Base-by-base conservation (phyloP, 306 rosid genomes). In the Quercus glauca region DNA sequence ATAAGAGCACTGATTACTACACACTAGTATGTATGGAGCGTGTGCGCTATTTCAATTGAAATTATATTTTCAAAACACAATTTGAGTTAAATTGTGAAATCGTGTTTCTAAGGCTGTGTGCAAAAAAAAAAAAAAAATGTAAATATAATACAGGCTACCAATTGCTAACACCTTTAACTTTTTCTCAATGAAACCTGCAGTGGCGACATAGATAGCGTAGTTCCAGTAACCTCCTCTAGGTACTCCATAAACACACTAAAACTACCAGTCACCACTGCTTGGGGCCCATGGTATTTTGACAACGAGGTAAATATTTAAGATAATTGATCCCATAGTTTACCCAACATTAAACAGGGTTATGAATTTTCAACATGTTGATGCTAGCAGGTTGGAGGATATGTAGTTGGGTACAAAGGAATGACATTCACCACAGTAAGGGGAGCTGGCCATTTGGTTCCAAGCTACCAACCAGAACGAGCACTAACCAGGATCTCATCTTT, bases 371-470 rank as follows among this genome's bases (percentile, higher is more conserved):
- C 67, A 53, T 71, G 31, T 28, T 71, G 17, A 72, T 55, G 74
- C 31, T 75, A 73, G 67, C 80, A 91, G 95, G 86, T 91, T 73
- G 95, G 95, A 88, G 95, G 89, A 52, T 88, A 87, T 67, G 85
- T 88, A 9, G 73, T 80, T 56, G 88, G 86, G 77, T 91, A 91
- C 85, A 77, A 80, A 69, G 95, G 90, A 58, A 71, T 88, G 69
- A 72, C 88, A 61, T 76, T 91, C 28, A 11, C 83, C 19, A 88
- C 87, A 1, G 80, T 91, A 41, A 87, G 91, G 73, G 95, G 86
- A 74, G 91, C 92, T 15, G 91, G 94, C 10, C 92, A 91, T 76
- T 59, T 29, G 81, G 90, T 88, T 83, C 90, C 92, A 65, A 88
- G 88, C 82, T 60, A 80, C 79, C 91, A 87, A 82, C 90, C 95